Conservation (phyloP, 2,329 filamentous ascomycete species). For the Penicillium glabrum region DNA sequence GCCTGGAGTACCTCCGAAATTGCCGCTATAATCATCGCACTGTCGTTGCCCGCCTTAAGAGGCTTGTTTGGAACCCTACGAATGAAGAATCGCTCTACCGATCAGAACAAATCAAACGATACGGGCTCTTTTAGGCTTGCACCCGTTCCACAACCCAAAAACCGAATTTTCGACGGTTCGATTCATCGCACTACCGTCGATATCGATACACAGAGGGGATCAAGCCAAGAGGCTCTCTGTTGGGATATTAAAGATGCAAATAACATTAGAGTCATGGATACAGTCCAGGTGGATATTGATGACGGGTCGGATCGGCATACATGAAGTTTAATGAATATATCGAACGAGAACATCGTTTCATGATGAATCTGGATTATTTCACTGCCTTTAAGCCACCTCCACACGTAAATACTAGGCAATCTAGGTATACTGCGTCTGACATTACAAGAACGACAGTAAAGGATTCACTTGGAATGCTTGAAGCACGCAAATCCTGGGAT, state of each 20-base stretch:
- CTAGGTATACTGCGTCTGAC: too few relatives aligned
- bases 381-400: background rate
- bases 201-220: background rate
- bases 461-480: too few relatives aligned
- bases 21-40: slow-evolving; percentile 17
- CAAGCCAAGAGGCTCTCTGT: slow-evolving; percentile 5
- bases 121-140: background rate
- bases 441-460: too few relatives aligned
- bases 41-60: slow-evolving; percentile 17
- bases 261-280: slow-evolving; percentile 4
- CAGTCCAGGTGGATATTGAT: background rate
- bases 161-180: slow-evolving; percentile 3
- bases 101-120: background rate
- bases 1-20: slow-evolving; percentile 19
- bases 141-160: background rate
- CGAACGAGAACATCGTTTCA: background rate
- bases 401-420: too few relatives aligned
- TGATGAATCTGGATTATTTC: background rate
- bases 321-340: background rate
- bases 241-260: background rate
- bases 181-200: slow-evolving; percentile 1
- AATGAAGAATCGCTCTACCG: background rate
- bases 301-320: background rate
- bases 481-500: too few relatives aligned
- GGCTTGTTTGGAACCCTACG: slow-evolving; percentile 15